Evolutionary conservation across 495 filamentous ascomycete genomes (phyloP), one percentile per base, ranked within the genome.

Genomic region (Penicillium maclennaniae): DNA sequence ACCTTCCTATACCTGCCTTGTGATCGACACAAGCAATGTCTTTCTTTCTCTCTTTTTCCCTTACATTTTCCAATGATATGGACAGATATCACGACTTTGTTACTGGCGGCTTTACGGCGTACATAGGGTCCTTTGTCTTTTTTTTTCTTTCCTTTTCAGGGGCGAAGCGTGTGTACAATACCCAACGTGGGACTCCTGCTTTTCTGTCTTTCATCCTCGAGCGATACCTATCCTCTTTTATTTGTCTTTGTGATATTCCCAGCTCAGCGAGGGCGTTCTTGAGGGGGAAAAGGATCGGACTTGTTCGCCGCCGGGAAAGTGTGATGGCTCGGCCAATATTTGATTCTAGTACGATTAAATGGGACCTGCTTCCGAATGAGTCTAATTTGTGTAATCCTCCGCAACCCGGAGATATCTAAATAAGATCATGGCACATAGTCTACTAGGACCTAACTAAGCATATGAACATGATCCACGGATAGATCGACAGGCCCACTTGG

Each of bases 201-300:
- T 42, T 49, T 47, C 47, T 28, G 46, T 41, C 21, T 60, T 48
- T 34, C 4, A 40, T 43, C 41, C 38, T 6, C 17, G 38, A 40
- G 38, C 38, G 38, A 40, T 40, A 7, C 20, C 38, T 40, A 37
- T 56, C 39, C 41, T 53, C 17, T 44, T 43, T 43, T 38, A 45
- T 45, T 51, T 43, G 28, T 47, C 45, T 59, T 55, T 59, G 44
- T 61, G 46, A 57, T 61, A n/a, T 61, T 54, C 45, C 55, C 39
- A 34, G 50, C 45, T 64, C 69, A 70, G 68, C 65, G 63, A 63
- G 53, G 68, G 68, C 70, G 70, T 73, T 71, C 46, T 49, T 43
- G 47, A 55, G 62, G 59, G 53, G 47, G 52, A 63, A 61, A 65
- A 65, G 61, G 56, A 63, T 49, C 55, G 59, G 55, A 45, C 47